Evolutionary conservation across 2,329 filamentous ascomycete species (phyloP).

Genomic region (Rutstroemia sp.): DNA sequence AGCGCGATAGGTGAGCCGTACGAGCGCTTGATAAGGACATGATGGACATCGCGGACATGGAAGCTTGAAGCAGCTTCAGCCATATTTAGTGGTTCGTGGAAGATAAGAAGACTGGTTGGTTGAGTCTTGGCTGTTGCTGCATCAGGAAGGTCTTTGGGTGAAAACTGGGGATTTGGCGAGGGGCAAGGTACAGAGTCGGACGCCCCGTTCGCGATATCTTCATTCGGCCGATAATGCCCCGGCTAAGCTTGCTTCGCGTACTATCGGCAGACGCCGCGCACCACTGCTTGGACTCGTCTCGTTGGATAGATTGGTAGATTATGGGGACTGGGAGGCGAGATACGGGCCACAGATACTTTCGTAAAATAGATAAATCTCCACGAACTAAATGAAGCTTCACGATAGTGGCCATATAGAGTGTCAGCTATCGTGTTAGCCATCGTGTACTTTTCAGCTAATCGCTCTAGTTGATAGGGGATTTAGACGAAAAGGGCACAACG

Average conservation of each 20-base stretch:
- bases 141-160: constrained; percentile 7
- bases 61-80: not conserved
- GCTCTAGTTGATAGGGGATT: not conserved
- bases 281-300: not conserved
- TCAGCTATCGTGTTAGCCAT: too few relatives aligned
- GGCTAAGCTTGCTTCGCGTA: not conserved
- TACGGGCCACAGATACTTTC: not conserved
- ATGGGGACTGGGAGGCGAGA: not conserved
- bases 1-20: not conserved
- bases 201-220: not conserved
- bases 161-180: not conserved
- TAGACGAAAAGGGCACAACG: not conserved
- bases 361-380: not conserved
- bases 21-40: constrained; percentile 4
- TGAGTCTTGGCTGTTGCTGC: constrained; percentile 2
- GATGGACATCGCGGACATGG: not conserved
- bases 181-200: constrained; percentile 1
- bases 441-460: not conserved
- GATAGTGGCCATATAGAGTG: not conserved
- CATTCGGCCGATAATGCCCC: constrained; percentile 1
- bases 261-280: constrained; percentile 3
- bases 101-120: constrained; percentile 8
- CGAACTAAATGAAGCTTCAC: not conserved
- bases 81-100: not conserved
- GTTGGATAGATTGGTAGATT: not conserved